Base-by-base conservation (phyloP, 2,329 filamentous ascomycete genomes). In the Colletotrichum horii region DNA sequence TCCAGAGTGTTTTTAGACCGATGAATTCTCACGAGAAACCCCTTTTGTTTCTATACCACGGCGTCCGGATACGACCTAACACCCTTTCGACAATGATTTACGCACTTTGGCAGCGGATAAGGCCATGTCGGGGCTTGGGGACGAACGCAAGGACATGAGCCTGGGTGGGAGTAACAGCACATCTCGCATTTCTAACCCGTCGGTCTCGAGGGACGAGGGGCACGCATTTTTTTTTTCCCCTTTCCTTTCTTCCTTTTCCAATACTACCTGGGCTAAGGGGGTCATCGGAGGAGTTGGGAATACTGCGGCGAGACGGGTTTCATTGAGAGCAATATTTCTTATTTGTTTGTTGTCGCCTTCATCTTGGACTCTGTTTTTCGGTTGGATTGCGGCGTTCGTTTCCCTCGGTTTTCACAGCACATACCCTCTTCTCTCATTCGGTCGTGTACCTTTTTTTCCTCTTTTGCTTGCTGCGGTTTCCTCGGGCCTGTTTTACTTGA, bases 1-100 rank as follows among this genome's bases (percentile, higher is more conserved):
- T 61, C 66, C 66, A 77, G 76, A 71, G 75, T 66, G 75, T 78
- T 80, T 78, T 82, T 77, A 82, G 81, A 83, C 76, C 79, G 77
- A 76, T 74, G 79, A 69, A 76, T 74, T 76, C 74, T 74, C 70
- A 74, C 76, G 74, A 76, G 70, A 76, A 61, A 69, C 55, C 36
- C 30, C 60, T 60, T 74, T 65, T 56, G 43, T 26, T 76, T 70
- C 66, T 72, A 76, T 74, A 72, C 28, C 66, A 76, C 68, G 74
- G 74, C 74, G 74, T 76, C 76, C 64, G 74, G 69, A 73, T 66
- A 71, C 70, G 61, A 74, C 70, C 69, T 72, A 56, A 68, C 56
- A 32, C 30, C 34, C 52, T 66, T 60, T 77, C 38, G 60, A 22
- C 76, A 73, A 61, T 76, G 52, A 48, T 67, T 70, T 71, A 66